Percentiles rank a stretch among this genome's conserved stretches.
phyloP scores from a whole-genome alignment of 1,284 basidiomycete genomes.

The Ustilago shanxiensis region DNA sequence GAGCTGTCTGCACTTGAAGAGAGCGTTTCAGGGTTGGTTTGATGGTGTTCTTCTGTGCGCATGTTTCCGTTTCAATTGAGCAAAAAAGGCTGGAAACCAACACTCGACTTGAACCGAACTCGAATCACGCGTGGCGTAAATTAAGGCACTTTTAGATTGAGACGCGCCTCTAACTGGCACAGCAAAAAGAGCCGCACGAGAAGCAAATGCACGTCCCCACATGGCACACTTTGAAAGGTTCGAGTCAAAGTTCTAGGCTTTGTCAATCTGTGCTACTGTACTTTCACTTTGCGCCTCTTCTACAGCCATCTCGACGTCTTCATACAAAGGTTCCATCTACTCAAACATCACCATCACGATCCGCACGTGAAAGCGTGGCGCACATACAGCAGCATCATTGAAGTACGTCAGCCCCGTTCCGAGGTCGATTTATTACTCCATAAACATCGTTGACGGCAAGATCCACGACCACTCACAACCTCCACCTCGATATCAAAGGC shows the following conservation, averaged over 20 bases:
- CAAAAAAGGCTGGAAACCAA: not conserved
- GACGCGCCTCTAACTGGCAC: constrained; percentile 13
- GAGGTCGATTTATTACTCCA: too few species aligned
- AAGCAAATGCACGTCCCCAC: constrained; percentile 28
- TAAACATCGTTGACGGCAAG: not conserved
- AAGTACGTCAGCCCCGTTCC: too few species aligned
- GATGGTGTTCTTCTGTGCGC: not conserved
- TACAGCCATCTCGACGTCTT: too few species aligned
- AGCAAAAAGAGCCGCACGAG: constrained; percentile 24
- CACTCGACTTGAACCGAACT: not conserved
- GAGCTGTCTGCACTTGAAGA: too few species aligned
- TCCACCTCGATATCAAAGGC: not conserved
- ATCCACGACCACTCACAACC: not conserved
- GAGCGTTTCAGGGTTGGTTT: too few species aligned
- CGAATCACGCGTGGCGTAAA: constrained; percentile 38
- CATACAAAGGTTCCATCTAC: too few species aligned
- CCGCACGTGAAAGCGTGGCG: too few species aligned
- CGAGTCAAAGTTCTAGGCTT: constrained; percentile 6
- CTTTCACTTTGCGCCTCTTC: not conserved
- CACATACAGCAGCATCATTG: too few species aligned
- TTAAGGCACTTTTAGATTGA: constrained; percentile 4
- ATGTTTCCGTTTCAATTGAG: not conserved
- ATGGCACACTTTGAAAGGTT: not conserved
- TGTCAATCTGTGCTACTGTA: not conserved
- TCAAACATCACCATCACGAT: too few species aligned